Percentiles rank a stretch among this genome's conserved stretches.
Evolutionary conservation across 352 stramenopile genomes (phyloP).

Genomic region (Phytophthora crassamura): DNA sequence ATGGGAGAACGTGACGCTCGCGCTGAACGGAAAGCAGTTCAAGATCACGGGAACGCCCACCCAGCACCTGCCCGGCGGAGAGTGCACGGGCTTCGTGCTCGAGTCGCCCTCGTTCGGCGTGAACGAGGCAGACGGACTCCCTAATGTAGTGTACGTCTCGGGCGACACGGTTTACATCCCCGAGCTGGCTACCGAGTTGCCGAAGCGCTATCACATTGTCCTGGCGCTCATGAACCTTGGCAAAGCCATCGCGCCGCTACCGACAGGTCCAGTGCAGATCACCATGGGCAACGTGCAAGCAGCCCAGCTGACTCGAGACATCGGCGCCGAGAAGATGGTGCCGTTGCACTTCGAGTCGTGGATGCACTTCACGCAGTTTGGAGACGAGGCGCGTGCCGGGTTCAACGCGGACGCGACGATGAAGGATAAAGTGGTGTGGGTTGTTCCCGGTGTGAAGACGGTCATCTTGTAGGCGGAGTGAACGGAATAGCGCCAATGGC

Average conservation of each 20-base stretch:
- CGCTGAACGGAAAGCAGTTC: constrained; percentile 41
- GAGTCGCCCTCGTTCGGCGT: no score
- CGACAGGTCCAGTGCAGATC: constrained; percentile 29
- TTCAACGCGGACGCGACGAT: constrained; percentile 20
- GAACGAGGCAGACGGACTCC: no score
- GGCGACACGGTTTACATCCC: constrained; percentile 45
- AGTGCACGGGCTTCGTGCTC: no score
- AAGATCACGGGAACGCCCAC: constrained; percentile 53
- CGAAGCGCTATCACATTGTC: constrained; percentile 36
- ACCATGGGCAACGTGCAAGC: constrained; percentile 41
- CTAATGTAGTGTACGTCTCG: no score
- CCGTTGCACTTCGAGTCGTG: constrained; percentile 55
- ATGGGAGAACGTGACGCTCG: constrained; percentile 38
- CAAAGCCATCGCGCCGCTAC: constrained; percentile 24
- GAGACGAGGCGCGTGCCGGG: constrained; percentile 11
- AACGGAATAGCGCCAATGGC: no score
- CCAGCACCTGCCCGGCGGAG: no score
- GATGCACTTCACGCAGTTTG: constrained; percentile 41
- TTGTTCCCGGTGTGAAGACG: constrained; percentile 24
- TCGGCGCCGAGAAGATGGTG: no score
- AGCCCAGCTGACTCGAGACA: no score
- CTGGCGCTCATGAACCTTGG: constrained; percentile 53
- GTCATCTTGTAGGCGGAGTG: constrained; percentile 19
- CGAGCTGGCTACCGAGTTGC: constrained; percentile 33
- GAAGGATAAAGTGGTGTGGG: constrained; percentile 36